Percentiles rank a stretch among this genome's conserved stretches.
Evolutionary conservation across 2,329 filamentous ascomycete genomes (phyloP).

Genomic region (Pseudopithomyces chartarum): DNA sequence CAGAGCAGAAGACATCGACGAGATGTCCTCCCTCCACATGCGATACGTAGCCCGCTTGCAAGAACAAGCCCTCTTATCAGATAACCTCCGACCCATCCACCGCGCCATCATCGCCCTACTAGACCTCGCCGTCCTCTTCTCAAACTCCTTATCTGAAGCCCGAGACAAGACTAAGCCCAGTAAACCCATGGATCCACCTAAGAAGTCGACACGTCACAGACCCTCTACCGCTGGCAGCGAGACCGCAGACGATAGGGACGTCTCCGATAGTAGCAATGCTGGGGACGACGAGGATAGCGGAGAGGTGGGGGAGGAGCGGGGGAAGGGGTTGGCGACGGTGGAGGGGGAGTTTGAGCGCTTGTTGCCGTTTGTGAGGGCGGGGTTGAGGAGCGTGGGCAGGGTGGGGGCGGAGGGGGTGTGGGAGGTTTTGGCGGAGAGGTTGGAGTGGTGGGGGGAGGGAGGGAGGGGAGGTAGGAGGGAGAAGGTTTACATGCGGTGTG

Average conservation of each 20-base stretch:
- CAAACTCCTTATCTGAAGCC: slow-evolving; percentile 58
- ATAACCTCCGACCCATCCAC: slow-evolving; percentile 71
- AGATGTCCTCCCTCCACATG: slow-evolving; percentile 75
- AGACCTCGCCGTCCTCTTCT: slow-evolving; percentile 73
- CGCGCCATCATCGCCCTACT: slow-evolving; percentile 76
- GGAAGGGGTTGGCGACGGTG: slow-evolving; percentile 60
- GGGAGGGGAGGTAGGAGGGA: slow-evolving; percentile 26
- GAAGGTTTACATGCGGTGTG: not conserved
- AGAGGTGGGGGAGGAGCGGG: not conserved
- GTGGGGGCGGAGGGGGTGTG: slow-evolving; percentile 74
- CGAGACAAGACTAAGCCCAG: not conserved
- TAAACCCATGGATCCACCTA: slow-evolving; percentile 39
- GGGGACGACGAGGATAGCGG: slow-evolving; percentile 10
- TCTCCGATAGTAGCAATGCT: slow-evolving; percentile 30
- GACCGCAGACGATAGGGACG: slow-evolving; percentile 19
- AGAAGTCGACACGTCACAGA: slow-evolving; percentile 19
- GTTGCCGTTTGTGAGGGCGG: slow-evolving; percentile 72
- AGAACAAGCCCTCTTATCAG: slow-evolving; percentile 71
- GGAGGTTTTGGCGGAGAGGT: slow-evolving; percentile 80
- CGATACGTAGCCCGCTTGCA: slow-evolving; percentile 66
- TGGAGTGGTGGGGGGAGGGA: slow-evolving; percentile 60
- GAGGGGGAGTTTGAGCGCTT: slow-evolving; percentile 67
- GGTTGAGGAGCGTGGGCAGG: slow-evolving; percentile 74
- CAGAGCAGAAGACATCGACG: slow-evolving; percentile 73
- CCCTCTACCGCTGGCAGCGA: slow-evolving; percentile 16